A percentile compares a stretch with the other conserved stretches of the same genome.
Evolutionary conservation across 768 basidiomycete genomes (phyloP).

Genomic region (Termitomyces heimii): DNA sequence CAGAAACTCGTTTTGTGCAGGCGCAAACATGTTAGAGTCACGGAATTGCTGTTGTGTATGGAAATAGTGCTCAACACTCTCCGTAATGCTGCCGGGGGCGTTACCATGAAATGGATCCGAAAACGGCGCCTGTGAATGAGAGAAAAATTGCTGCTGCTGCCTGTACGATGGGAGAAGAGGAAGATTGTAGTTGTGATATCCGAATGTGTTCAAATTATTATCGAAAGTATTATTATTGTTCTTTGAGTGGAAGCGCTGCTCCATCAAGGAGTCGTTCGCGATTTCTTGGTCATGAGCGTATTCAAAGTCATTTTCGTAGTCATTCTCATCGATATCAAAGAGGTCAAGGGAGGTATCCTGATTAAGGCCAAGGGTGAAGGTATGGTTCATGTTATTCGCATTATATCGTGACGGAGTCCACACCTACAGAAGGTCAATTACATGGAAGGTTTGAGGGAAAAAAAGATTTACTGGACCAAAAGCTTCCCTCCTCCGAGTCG

Average conservation of each 20-base stretch:
- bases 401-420: conserved; percentile 22
- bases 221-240: conserved; percentile 18
- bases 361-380: conserved; percentile 28
- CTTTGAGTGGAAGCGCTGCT: conserved; percentile 24
- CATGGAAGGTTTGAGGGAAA: conserved; percentile 21
- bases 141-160: conserved; percentile 20
- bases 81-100: conserved; percentile 28
- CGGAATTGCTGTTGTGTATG: conserved; percentile 28
- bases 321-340: conserved; percentile 74
- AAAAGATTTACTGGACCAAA: conserved; percentile 30
- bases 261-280: conserved; percentile 29
- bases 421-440: conserved; percentile 18
- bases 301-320: conserved; percentile 47
- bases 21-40: conserved; percentile 12
- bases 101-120: conserved; percentile 37
- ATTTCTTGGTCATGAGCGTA: conserved; percentile 26
- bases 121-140: conserved; percentile 21
- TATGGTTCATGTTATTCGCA: conserved; percentile 17
- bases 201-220: conserved; percentile 22
- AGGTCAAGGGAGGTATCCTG: conserved; percentile 47
- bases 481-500: conserved; percentile 38
- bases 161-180: conserved; percentile 18
- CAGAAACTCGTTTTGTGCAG: conserved; percentile 7
- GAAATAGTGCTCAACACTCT: conserved; percentile 39
- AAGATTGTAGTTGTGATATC: conserved; percentile 27